Conservation (phyloP, 805 yeast genomes). For the Saccharomycopsis olivae region DNA sequence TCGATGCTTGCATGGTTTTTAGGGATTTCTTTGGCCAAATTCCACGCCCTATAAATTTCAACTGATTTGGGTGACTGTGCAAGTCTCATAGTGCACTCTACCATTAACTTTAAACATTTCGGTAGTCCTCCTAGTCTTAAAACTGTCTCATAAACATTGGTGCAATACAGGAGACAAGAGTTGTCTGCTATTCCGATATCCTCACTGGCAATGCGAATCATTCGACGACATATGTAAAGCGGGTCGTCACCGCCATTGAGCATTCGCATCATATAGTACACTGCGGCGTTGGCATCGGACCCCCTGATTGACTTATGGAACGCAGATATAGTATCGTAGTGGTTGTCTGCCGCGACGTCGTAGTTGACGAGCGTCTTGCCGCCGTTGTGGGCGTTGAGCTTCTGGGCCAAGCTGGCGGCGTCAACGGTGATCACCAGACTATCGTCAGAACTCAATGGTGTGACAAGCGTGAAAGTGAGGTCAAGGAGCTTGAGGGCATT, state of each 20-base stretch:
- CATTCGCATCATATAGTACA: slow-evolving; percentile 83
- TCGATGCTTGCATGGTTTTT: slow-evolving; percentile 2
- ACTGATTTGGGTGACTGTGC: slow-evolving; percentile 83
- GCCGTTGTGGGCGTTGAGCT: not conserved
- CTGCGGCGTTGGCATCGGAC: slow-evolving; percentile 77
- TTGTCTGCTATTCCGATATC: slow-evolving; percentile 86
- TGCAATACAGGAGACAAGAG: slow-evolving; percentile 73
- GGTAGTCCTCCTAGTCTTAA: slow-evolving; percentile 95
- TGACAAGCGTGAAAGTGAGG: slow-evolving; percentile 47
- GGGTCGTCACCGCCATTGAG: slow-evolving; percentile 92
- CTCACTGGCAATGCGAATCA: slow-evolving; percentile 92
- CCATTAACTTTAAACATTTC: slow-evolving; percentile 80
- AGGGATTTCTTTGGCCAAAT: slow-evolving; percentile 23
- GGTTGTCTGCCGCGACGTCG: slow-evolving; percentile 83
- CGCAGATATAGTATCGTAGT: slow-evolving; percentile 92
- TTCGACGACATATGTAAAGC: slow-evolving; percentile 73
- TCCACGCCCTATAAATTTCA: slow-evolving; percentile 73
- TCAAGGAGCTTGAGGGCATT: slow-evolving; percentile 75
- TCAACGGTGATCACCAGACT: slow-evolving; percentile 5
- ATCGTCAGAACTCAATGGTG: slow-evolving; percentile 2
- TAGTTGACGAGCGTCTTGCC: slow-evolving; percentile 35
- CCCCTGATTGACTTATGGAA: slow-evolving; percentile 92
- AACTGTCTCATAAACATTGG: slow-evolving; percentile 75
- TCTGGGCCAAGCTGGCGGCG: slow-evolving; percentile 26
- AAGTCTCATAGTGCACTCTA: slow-evolving; percentile 86